A percentile compares a stretch with the other conserved stretches of the same genome.
phyloP scores from a whole-genome alignment of 345 rosid genomes.

The Orychophragmus violaceus region DNA sequence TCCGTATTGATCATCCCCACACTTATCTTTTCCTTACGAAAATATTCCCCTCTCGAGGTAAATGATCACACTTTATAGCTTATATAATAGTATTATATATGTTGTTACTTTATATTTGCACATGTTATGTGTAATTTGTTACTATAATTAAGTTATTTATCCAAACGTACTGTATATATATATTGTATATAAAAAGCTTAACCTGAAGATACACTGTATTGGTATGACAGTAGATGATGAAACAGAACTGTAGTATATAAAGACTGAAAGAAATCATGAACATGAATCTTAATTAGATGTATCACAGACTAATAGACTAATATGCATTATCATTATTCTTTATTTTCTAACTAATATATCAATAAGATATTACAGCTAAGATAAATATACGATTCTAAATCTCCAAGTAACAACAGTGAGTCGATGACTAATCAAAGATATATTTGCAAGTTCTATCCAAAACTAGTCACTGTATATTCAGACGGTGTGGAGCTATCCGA shows the following conservation, averaged over 20 bases:
- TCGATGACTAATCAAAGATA: not conserved
- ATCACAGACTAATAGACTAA: not conserved
- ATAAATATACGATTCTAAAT: not conserved
- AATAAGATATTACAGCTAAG: not conserved
- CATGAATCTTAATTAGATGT: not conserved
- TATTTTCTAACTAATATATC: not conserved
- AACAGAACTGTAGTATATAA: not conserved
- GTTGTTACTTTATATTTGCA: not conserved
- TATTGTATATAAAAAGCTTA: not conserved
- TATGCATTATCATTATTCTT: not conserved
- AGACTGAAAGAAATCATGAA: not conserved
- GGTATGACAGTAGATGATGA: not conserved
- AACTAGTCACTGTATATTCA: not conserved
- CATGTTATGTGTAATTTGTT: not conserved
- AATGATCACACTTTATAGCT: slow-evolving; percentile 6
- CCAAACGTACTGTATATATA: not conserved
- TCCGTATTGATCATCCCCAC: slow-evolving; percentile 22
- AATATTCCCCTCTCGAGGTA: slow-evolving; percentile 26
- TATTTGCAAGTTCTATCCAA: not conserved
- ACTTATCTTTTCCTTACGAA: slow-evolving; percentile 5
- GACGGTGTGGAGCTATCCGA: not conserved
- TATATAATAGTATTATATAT: not conserved
- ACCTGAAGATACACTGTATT: not conserved
- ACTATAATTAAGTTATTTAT: not conserved
- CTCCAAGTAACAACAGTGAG: not conserved